Base-by-base conservation (phyloP, 805 yeast species). In the Huiozyma naganishii region DNA sequence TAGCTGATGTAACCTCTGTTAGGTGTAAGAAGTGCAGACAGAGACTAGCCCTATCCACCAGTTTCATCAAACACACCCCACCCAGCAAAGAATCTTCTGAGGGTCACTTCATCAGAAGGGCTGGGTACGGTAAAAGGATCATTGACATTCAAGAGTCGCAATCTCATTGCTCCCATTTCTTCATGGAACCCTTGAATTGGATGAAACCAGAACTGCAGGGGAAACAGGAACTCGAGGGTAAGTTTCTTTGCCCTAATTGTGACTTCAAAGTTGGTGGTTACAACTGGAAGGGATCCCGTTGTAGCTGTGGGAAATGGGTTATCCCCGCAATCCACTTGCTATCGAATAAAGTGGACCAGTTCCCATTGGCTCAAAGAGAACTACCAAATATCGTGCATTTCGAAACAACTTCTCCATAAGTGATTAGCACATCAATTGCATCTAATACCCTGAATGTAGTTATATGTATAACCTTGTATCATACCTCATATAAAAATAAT, bases 231-330 rank as follows among this genome's bases (percentile, higher is more conserved):
- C 54, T 92, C 7, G 97, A 90, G 60, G 98, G 98, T 2, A 85
- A 83, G 55, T 77, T 92, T 37, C 61, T 66, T 8, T 92, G 98
- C 61, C 92, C 92, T 2, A 82, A 80, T 55, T 92, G 98, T 67
- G 68, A 69, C 5, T 70, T 83, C 11, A 92, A 90, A 65, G 76
- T 92, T 2, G 98, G 98, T 10, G 88, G 86, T 0, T 92, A 88
- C 60, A 77, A 80, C 48, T 92, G 98, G 98, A 84, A 80, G 55
- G 98, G 98, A 0, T 78, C 90, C 1, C 69, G 95, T 53, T 92
- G 98, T 62, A 78, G 92, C 45, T 92, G 98, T 62, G 97, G 97
- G 2, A 78, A 77, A 53, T 92, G 98, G 98, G 80, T 90, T 71
- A 74, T 86, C 7, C 98, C 98, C 0, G 94, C 95, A 1, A 73